Evolutionary conservation across 1,284 basidiomycete species (phyloP).

Genomic region (Veloporphyrellus conicus): DNA sequence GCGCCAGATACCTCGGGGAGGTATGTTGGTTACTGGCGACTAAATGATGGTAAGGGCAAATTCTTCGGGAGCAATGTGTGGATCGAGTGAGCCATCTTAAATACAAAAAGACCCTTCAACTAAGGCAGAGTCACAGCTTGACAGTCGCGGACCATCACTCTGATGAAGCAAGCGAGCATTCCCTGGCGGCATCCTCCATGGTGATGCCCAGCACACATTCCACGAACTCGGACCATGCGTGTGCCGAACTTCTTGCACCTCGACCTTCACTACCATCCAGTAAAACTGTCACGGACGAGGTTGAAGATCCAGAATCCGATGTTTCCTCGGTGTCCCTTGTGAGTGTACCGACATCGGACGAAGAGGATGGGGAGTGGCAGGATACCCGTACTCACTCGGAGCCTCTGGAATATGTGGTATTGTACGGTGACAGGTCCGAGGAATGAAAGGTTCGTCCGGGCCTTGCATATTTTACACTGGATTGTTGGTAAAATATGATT

Average conservation of each 20-base stretch:
- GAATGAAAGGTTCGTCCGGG: slow-evolving; percentile 29
- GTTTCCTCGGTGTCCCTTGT: slow-evolving; percentile 59
- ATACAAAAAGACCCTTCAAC: slow-evolving; percentile 1
- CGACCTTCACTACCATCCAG: slow-evolving; percentile 30
- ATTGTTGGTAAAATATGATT: background rate
- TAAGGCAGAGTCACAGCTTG: slow-evolving; percentile 44
- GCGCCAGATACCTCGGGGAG: slow-evolving; percentile 70
- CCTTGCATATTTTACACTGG: background rate
- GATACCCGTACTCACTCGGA: slow-evolving; percentile 50
- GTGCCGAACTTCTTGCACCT: slow-evolving; percentile 4
- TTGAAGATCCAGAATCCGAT: slow-evolving; percentile 49
- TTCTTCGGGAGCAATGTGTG: slow-evolving; percentile 72
- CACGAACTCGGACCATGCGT: slow-evolving; percentile 13
- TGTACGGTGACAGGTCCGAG: slow-evolving; percentile 62
- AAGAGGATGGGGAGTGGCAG: slow-evolving; percentile 53
- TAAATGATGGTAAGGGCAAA: slow-evolving; percentile 54
- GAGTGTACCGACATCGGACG: slow-evolving; percentile 50
- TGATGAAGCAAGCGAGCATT: slow-evolving; percentile 41
- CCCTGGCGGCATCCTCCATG: slow-evolving; percentile 64
- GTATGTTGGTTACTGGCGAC: slow-evolving; percentile 72
- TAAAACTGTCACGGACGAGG: slow-evolving; percentile 41
- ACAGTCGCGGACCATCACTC: slow-evolving; percentile 53
- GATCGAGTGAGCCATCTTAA: slow-evolving; percentile 55
- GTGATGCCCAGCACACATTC: slow-evolving; percentile 57
- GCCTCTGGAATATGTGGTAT: slow-evolving; percentile 60